Evolutionary conservation across 1,284 basidiomycete species (phyloP).

Genomic region (Gastroboletus turbinatus): DNA sequence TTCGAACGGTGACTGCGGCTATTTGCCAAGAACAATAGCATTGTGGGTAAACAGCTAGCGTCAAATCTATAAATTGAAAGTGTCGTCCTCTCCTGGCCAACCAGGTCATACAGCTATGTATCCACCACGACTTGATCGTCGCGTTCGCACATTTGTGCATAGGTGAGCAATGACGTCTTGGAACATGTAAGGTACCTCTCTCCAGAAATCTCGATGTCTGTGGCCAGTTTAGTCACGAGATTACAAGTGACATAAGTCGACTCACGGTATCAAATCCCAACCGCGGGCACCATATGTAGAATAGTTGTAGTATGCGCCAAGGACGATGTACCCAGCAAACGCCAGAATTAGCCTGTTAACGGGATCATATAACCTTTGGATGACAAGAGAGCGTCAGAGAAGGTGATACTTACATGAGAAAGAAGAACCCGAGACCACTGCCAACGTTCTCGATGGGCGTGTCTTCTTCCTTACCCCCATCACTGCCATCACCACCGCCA

Average conservation of each 20-base stretch:
- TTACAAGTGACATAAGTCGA: slow-evolving; percentile 11
- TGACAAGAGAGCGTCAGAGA: neutral
- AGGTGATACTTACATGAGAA: slow-evolving; percentile 62
- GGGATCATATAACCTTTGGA: neutral
- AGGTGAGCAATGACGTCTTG: slow-evolving; percentile 73
- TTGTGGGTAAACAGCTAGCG: slow-evolving; percentile 8
- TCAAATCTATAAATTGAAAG: slow-evolving; percentile 10
- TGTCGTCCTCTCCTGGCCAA: neutral
- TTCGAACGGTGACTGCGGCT: neutral
- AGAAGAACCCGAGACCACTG: slow-evolving; percentile 80
- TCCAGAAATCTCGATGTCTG: slow-evolving; percentile 86
- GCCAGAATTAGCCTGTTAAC: slow-evolving; percentile 59
- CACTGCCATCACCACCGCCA: slow-evolving; percentile 36
- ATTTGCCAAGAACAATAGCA: neutral
- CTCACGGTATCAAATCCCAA: slow-evolving; percentile 77
- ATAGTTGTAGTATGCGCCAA: slow-evolving; percentile 84
- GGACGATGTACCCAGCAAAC: slow-evolving; percentile 63
- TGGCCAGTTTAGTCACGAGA: slow-evolving; percentile 6
- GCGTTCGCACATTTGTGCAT: slow-evolving; percentile 67
- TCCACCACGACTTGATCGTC: slow-evolving; percentile 63
- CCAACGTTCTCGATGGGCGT: slow-evolving; percentile 47
- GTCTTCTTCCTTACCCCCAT: slow-evolving; percentile 33
- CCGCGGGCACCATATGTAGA: slow-evolving; percentile 80
- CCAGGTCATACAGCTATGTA: slow-evolving; percentile 68
- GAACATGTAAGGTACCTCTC: slow-evolving; percentile 82